Conservation (phyloP, 371 early-diverging fungal species). For the Circinella minor region DNA sequence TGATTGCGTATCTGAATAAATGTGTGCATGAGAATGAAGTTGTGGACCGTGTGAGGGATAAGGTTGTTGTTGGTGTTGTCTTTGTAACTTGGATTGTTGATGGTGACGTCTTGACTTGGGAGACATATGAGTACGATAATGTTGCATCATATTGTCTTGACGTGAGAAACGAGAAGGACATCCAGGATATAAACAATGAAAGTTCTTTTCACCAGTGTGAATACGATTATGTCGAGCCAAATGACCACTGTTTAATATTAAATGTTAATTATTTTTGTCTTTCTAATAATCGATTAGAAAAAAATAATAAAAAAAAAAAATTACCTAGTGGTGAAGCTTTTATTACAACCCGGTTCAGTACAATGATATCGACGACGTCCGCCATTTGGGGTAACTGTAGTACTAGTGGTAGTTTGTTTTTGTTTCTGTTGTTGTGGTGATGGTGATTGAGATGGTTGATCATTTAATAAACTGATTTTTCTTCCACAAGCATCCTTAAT, state of each 20-base stretch:
- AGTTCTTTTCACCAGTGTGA: conserved; percentile 92
- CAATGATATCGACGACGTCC: conserved; percentile 57
- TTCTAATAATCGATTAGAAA: no score
- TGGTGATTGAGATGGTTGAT: conserved; percentile 11
- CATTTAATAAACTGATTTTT: conserved; percentile 46
- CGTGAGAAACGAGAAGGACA: conserved; percentile 88
- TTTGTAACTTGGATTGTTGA: not conserved
- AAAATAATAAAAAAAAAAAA: not conserved
- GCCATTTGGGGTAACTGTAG: not conserved
- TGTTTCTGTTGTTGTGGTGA: not conserved
- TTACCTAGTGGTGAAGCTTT: conserved; percentile 67
- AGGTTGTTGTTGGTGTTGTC: conserved; percentile 13
- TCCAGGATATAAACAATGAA: conserved; percentile 74
- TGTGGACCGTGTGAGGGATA: conserved; percentile 10
- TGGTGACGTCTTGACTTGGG: conserved; percentile 34
- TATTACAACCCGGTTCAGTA: conserved; percentile 55
- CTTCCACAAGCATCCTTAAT: conserved; percentile 46
- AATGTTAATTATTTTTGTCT: not conserved
- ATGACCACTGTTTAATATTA: conserved; percentile 63
- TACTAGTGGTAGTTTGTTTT: conserved; percentile 13
- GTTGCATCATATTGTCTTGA: conserved; percentile 91
- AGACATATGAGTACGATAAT: conserved; percentile 79
- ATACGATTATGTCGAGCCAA: conserved; percentile 88
- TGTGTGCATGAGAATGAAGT: conserved; percentile 19
- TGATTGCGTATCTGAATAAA: conserved; percentile 19